A percentile compares a stretch with the other conserved stretches of the same genome.
phyloP scores from a whole-genome alignment of 768 basidiomycete species.

The Inosperma sp. region DNA sequence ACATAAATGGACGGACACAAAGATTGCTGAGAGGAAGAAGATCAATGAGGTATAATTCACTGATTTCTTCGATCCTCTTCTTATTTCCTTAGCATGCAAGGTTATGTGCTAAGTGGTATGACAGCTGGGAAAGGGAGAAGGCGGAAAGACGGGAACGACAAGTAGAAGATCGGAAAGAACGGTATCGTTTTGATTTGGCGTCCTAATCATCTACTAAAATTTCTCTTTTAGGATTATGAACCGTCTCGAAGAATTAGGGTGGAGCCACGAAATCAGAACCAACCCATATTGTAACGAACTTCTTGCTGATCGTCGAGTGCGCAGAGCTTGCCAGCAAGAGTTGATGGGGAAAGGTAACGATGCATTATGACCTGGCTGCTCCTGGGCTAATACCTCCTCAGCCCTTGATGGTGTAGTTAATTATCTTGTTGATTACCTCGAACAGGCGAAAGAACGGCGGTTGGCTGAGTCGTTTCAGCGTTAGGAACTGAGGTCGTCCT shows the following conservation, averaged over 20 bases:
- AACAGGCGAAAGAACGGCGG: conserved; percentile 3
- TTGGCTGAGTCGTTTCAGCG: no score
- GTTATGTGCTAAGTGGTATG: neutral
- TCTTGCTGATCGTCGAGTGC: conserved; percentile 8
- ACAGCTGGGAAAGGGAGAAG: neutral
- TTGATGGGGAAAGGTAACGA: conserved; percentile 4
- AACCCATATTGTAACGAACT: neutral
- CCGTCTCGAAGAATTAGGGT: conserved; percentile 3
- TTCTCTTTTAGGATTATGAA: conserved; percentile 4
- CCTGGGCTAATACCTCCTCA: neutral
- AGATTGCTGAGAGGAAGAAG: conserved; percentile 2
- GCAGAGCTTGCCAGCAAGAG: conserved; percentile 4
- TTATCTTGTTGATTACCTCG: conserved; percentile 6
- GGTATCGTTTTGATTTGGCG: neutral
- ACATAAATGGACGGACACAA: conserved; percentile 4
- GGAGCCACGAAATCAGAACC: conserved; percentile 7
- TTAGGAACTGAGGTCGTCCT: no score
- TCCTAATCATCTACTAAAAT: neutral
- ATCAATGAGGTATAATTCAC: conserved; percentile 4
- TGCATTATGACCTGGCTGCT: neutral
- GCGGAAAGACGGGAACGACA: neutral
- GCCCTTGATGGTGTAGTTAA: neutral
- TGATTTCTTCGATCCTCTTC: neutral
- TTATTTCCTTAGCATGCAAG: neutral
- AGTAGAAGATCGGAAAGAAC: neutral